Base-by-base conservation (phyloP, 352 stramenopile species). In the Globisporangium spinosum region DNA sequence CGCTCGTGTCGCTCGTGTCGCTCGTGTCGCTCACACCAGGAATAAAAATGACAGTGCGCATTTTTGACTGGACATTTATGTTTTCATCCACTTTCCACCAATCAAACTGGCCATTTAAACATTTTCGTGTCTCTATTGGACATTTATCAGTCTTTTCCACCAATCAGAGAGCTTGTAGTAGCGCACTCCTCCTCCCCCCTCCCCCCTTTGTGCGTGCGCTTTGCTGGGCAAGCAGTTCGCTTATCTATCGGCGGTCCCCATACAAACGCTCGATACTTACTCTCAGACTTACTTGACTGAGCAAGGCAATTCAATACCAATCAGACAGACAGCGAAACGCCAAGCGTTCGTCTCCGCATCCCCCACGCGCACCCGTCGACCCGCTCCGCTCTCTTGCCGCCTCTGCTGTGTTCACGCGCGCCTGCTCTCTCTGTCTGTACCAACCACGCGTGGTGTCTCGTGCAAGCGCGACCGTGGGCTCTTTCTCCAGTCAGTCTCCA, bases 11-110 rank as follows among this genome's bases (percentile, higher is more conserved):
- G 49, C 3, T 15, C 8, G 17, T 3, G n/a, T 35, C 9, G 32
- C 7, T 40, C 34, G 34, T 17, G 32, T 58, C 51, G 7, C 45
- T 49, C 40, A 29, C 56, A 32, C 29, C 32, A n/a, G 32, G 32
- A 47, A 61, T 61, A 61, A 25, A 60, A 61, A n/a, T 29, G 17
- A 27, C 55, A 62, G 25, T 20, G 10, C n/a, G 32, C 34, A 35
- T 17, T 64, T 64, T 35, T 66, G 60, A 66, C 60, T 66, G 60
- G 60, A 51, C n/a, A 66, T 66, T 66, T 66, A 66, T 66, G 12
- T 9, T 2, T 17, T 9, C 17, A 3, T 4, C 32, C 12, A 9
- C 15, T 66, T 67, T 53, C 6, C 40, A 13, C 65, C 65, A 70
- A 59, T 70, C 4, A 53, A 0, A 40, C n/a, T 12, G 15, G 6